Conservation (phyloP, 2,329 filamentous ascomycete genomes). For the Capronia americana region DNA sequence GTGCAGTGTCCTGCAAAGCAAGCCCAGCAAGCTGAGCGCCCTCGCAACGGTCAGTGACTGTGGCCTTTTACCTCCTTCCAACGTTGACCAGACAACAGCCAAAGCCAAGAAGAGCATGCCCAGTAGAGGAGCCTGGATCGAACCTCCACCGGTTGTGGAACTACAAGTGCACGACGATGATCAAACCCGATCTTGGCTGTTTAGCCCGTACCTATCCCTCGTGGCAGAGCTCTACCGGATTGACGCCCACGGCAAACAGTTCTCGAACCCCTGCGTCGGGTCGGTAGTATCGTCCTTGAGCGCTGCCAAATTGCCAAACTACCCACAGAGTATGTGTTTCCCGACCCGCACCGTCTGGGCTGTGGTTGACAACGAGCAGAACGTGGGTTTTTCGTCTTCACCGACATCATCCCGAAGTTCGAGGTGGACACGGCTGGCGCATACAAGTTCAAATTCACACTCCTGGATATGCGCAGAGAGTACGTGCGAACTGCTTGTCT, state of each 20-base stretch:
- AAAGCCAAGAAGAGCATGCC: background rate
- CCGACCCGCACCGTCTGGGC: background rate
- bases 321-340: background rate
- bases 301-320: background rate
- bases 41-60: background rate
- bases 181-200: background rate
- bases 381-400: constrained; percentile 4
- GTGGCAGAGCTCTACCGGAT: background rate
- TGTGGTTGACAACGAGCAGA: background rate
- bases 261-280: background rate
- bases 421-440: background rate
- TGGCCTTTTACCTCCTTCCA: background rate
- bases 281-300: background rate
- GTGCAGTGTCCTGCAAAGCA: background rate
- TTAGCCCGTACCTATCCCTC: background rate
- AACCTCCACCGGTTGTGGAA: background rate
- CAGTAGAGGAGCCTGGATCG: background rate
- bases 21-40: background rate
- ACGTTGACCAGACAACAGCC: background rate
- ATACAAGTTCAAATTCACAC: constrained; percentile 4
- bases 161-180: background rate
- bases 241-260: background rate
- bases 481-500: background rate
- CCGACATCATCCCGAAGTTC: constrained; percentile 2
- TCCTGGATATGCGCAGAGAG: constrained; percentile 1